Evolutionary conservation across 768 basidiomycete genomes (phyloP), one percentile per base, ranked within the genome.

Genomic region (Boletus speciosus): DNA sequence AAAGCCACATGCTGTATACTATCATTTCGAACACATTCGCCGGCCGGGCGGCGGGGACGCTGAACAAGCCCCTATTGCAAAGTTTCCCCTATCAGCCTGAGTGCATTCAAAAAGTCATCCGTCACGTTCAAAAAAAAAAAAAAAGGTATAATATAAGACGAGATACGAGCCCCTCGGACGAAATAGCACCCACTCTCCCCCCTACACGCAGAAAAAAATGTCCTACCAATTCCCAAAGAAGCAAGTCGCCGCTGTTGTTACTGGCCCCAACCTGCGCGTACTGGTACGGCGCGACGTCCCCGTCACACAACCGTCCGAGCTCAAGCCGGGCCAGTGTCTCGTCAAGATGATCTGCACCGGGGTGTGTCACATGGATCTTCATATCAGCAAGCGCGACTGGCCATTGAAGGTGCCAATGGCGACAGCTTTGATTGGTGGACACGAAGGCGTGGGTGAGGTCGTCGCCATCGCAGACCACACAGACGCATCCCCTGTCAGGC

Each of bases 301-400:
- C n/a, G 84, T 89, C 59, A 79, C 70, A 49, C 72, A 75, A 43
- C 78, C 77, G 9, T 70, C 74, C 16, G 74, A 84, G 4, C 85
- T 88, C 65, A 71, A 69, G 0, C 84, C 84, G 1, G 85, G 84
- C 43, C 84, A 90, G 70, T 88, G 85, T 64, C 83, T 92, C 59
- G 75, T 93, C 68, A 85, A 88, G 70, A 76, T 93, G 64, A 76
- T 79, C 35, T 85, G 81, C 72, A 84, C 86, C 6, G 90, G 90
- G 52, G 89, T 92, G n/a, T 93, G 91, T 72, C 90, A 92, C 65
- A 89, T 87, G 4, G 91, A 93, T 63, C 78, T 90, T 14, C 91
- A 93, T 62, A 85, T 85, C 27, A 81, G 81, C 36, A 70, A 79
- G 37, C 82, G 81, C 41, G 93, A 94, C 66, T 94, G 93, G 93